phyloP scores from a whole-genome alignment of 1,284 basidiomycete genomes.

The Neonothopanus nambi region DNA sequence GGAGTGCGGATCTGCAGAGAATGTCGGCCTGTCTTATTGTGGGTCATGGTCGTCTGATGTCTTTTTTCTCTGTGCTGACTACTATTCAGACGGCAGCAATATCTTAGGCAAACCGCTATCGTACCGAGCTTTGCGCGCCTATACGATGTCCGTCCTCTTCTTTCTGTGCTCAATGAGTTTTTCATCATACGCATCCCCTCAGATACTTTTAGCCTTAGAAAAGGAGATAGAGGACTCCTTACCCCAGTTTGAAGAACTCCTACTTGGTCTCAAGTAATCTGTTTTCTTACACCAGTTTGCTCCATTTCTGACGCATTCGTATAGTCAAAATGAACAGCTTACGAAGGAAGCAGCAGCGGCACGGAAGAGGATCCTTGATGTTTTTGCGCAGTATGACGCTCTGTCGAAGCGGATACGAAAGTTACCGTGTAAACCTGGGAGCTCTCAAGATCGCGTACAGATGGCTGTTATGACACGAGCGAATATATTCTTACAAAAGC shows the following conservation, averaged over 20 bases:
- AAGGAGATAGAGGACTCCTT: slow-evolving; percentile 50
- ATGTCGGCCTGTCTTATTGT: slow-evolving; percentile 81
- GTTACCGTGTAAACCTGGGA: slow-evolving; percentile 62
- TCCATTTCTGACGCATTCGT: slow-evolving; percentile 44
- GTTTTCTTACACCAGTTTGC: background rate
- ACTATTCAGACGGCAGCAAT: slow-evolving; percentile 70
- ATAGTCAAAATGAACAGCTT: background rate
- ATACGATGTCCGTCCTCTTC: slow-evolving; percentile 56
- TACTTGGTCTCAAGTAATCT: slow-evolving; percentile 49
- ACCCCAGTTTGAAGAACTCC: slow-evolving; percentile 50
- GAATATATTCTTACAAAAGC: slow-evolving; percentile 82
- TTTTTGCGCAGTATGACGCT: slow-evolving; percentile 87
- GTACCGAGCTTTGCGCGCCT: slow-evolving; percentile 68
- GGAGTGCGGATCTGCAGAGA: slow-evolving; percentile 83
- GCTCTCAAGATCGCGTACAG: slow-evolving; percentile 84
- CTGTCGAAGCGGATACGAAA: slow-evolving; percentile 82
- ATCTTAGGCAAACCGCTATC: slow-evolving; percentile 65
- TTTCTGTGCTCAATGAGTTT: background rate
- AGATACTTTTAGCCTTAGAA: slow-evolving; percentile 79
- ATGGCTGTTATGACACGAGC: slow-evolving; percentile 79
- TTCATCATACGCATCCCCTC: slow-evolving; percentile 7
- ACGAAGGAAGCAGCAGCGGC: slow-evolving; percentile 68
- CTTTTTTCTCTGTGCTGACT: slow-evolving; percentile 8
- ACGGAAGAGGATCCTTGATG: slow-evolving; percentile 79
- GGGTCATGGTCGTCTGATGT: slow-evolving; percentile 32